A percentile compares a stretch with the other conserved stretches of the same genome.
These are phyloP conservation scores for Globisporangium ultimum DNA, from an alignment of 352 stramenopile genomes.

Conservation along the genomic window DNA sequence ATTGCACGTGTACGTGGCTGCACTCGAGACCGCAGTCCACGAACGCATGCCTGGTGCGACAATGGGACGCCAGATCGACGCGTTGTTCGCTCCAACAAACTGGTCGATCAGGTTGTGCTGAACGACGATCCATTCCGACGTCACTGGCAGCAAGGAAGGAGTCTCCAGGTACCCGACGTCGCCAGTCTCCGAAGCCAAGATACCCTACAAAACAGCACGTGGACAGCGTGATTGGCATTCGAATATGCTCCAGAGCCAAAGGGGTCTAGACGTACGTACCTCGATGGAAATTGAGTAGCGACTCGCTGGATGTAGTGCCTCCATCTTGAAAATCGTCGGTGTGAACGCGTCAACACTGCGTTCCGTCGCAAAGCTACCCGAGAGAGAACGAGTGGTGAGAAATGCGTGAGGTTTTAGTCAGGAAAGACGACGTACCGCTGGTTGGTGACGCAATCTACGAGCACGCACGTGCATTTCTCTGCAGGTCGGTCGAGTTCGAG, in stretches of 20 bases:
- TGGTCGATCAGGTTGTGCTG: conserved; percentile 31
- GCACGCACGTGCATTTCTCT: conserved; percentile 30
- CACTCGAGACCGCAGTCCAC: conserved; percentile 33
- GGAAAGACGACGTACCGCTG: conserved; percentile 21
- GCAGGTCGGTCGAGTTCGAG: conserved; percentile 54
- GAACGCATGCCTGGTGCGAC: conserved; percentile 26
- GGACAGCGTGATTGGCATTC: no score
- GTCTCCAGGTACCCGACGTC: conserved; percentile 36
- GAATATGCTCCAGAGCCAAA: not conserved
- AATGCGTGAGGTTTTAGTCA: not conserved
- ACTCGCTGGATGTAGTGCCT: conserved; percentile 45
- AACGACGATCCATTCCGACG: conserved; percentile 53
- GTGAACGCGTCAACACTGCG: conserved; percentile 38
- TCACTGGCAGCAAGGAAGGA: conserved; percentile 27
- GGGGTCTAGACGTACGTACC: conserved; percentile 15
- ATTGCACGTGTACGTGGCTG: conserved; percentile 25
- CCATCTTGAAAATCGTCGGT: conserved; percentile 60
- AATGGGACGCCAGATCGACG: conserved; percentile 40
- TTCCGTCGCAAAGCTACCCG: conserved; percentile 20
- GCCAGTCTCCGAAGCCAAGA: conserved; percentile 22
- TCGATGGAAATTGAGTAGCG: conserved; percentile 60
- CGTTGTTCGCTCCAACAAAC: not conserved
- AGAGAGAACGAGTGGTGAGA: not conserved
- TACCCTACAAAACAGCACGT: conserved; percentile 22
- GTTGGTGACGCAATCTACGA: conserved; percentile 26